These are phyloP conservation scores for Punica granatum DNA, from an alignment of 345 rosid species.

Conservation along the genomic window DNA sequence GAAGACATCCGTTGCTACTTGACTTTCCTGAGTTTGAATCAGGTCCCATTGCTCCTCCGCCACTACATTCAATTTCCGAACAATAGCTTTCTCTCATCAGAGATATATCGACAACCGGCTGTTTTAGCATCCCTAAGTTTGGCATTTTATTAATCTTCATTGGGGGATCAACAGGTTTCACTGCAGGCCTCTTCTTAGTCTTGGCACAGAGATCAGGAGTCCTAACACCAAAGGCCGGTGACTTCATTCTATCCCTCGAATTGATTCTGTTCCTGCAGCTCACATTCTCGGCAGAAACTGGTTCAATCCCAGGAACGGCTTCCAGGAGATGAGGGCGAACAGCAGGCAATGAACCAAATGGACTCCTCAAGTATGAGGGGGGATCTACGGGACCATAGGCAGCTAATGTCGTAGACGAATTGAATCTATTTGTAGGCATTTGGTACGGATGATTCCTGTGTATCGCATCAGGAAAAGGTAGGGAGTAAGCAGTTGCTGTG, in stretches of 20 bases:
- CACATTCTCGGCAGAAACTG: conserved; percentile 17
- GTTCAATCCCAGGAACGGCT: conserved; percentile 16
- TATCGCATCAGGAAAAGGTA: conserved; percentile 15
- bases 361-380: conserved; percentile 15
- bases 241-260: conserved; percentile 17
- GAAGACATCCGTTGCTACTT: conserved; percentile 10
- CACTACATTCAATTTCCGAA: neutral
- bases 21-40: conserved; percentile 15
- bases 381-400: conserved; percentile 6
- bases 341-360: conserved; percentile 18
- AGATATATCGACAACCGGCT: conserved; percentile 1
- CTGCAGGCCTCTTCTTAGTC: conserved; percentile 30
- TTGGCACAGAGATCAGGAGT: conserved; percentile 14
- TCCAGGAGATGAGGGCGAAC: conserved; percentile 19
- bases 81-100: neutral
- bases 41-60: neutral
- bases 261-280: conserved; percentile 20
- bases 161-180: conserved; percentile 12
- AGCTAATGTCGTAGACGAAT: conserved; percentile 4
- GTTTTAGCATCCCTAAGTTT: conserved; percentile 24
- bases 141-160: conserved; percentile 21
- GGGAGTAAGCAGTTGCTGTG: conserved; percentile 12
- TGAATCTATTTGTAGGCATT: conserved; percentile 13
- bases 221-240: conserved; percentile 14
- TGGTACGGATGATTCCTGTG: conserved; percentile 9